A percentile compares a stretch with the other conserved stretches of the same genome.
Evolutionary conservation across 371 early-diverging fungal genomes (phyloP).

Genomic region (Syncephalastrum contaminatum): DNA sequence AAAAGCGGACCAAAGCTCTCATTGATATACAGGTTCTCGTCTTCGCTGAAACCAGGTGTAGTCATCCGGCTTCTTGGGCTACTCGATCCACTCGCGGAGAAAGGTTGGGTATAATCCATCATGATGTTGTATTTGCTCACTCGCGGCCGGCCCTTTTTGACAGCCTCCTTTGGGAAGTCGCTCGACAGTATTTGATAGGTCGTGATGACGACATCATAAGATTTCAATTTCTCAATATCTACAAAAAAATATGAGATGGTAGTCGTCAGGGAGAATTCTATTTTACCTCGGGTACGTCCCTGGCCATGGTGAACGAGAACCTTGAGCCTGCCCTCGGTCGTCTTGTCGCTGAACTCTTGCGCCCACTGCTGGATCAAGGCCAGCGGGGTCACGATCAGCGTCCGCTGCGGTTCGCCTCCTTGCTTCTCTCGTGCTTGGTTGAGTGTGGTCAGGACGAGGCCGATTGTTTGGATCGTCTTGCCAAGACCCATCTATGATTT

Average conservation of each 20-base stretch:
- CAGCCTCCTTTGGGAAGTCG: too few species aligned
- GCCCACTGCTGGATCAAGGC: constrained; percentile 73
- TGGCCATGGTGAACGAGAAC: constrained; percentile 66
- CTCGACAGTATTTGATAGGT: constrained; percentile 59
- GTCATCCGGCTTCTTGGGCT: constrained; percentile 4
- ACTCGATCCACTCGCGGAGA: constrained; percentile 3
- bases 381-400: constrained; percentile 67
- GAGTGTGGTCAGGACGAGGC: constrained; percentile 56
- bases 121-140: too few species aligned
- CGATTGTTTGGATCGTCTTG: constrained; percentile 87
- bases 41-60: constrained; percentile 2
- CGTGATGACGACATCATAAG: constrained; percentile 74
- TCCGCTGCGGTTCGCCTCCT: constrained; percentile 25
- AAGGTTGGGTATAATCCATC: too few species aligned
- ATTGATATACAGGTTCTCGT: background rate
- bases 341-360: constrained; percentile 57
- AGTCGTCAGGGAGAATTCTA: background rate
- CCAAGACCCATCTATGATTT: constrained; percentile 77
- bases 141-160: too few species aligned
- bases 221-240: constrained; percentile 34
- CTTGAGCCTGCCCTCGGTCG: constrained; percentile 37
- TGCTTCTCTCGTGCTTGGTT: constrained; percentile 16
- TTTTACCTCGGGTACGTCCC: constrained; percentile 34
- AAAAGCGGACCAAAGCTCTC: constrained; percentile 42
- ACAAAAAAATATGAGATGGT: background rate